Evolutionary conservation across 2,329 filamentous ascomycete species (phyloP), one percentile per base, ranked within the genome.

Genomic region (Aspergillus phoenicis): DNA sequence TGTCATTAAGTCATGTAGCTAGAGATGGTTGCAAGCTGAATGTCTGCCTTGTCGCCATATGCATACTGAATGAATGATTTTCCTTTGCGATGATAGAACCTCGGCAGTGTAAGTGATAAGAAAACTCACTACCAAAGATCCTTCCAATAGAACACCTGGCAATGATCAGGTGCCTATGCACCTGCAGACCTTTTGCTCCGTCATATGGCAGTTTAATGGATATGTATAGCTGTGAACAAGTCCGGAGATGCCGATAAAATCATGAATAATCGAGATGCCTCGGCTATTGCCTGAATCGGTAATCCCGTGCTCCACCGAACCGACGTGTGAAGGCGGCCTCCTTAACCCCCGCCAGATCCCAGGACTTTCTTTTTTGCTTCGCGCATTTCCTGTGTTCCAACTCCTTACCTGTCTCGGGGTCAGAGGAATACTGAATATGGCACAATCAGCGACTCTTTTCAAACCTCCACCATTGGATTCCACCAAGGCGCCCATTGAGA

Each of bases 401-500:
- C 17, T 45, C 15, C 26, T 30, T 17, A 5, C 15, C 10, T 28
- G 8, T 11, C 26, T 30, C 24, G 22, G 17, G 17, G 13, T 26
- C 22, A 20, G 10, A 20, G 26, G 4, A 41, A 28, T 4, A 3
- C 38, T 43, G 28, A 8, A 22, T 5, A 75, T 76, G 73, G 59
- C 66, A 24, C 72, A 73, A 57, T 73, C 73, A 51, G 68, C 80
- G 30, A 92, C 90, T 0, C 83, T 96, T 58, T 87, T 97, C 66
- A 85, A 87, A 70, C 89, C 91, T 54, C 92, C 91, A 65, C 87
- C 89, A 55, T 77, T 87, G 33, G 88, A 96, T 73, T 80, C 86
- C 49, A 84, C 84, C 71, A 91, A 91, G 77, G 88, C 92, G 26
- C 84, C 87, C 13, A 96, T 98, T 64, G 94, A 98, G 80, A 94